These are phyloP conservation scores for Tylopilus sp. DNA, from an alignment of 768 basidiomycete species.

Conservation along the genomic window DNA sequence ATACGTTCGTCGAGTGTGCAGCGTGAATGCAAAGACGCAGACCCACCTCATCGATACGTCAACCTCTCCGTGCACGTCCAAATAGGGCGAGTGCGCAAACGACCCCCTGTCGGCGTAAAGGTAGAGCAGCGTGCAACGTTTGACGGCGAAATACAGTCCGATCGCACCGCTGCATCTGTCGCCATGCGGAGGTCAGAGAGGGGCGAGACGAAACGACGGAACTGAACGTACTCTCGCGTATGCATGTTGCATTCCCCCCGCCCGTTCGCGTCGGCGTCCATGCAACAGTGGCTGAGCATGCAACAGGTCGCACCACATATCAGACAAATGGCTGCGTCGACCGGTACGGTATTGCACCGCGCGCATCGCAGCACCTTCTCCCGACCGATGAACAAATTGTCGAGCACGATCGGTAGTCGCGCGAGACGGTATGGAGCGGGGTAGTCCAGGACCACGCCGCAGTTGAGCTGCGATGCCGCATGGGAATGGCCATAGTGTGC, in stretches of 20 bases:
- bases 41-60: constrained; percentile 87
- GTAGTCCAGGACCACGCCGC: constrained; percentile 77
- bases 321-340: constrained; percentile 87
- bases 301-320: constrained; percentile 87
- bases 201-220: background rate
- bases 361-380: constrained; percentile 72
- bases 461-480: constrained; percentile 73
- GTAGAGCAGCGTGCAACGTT: constrained; percentile 86
- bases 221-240: constrained; percentile 69
- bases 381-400: constrained; percentile 75
- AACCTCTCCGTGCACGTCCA: constrained; percentile 92
- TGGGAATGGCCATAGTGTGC: constrained; percentile 84
- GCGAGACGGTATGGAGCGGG: constrained; percentile 81
- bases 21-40: background rate
- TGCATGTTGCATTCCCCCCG: constrained; percentile 96
- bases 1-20: background rate
- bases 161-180: constrained; percentile 86
- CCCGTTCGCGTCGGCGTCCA: constrained; percentile 50
- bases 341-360: constrained; percentile 74
- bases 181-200: too few species aligned
- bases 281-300: constrained; percentile 90
- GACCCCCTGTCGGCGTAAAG: constrained; percentile 88
- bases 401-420: constrained; percentile 75
- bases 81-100: constrained; percentile 83
- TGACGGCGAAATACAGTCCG: constrained; percentile 89